These are phyloP conservation scores for Colletotrichum gigasporum DNA, from an alignment of 2,329 filamentous ascomycete species.

Conservation along the genomic window DNA sequence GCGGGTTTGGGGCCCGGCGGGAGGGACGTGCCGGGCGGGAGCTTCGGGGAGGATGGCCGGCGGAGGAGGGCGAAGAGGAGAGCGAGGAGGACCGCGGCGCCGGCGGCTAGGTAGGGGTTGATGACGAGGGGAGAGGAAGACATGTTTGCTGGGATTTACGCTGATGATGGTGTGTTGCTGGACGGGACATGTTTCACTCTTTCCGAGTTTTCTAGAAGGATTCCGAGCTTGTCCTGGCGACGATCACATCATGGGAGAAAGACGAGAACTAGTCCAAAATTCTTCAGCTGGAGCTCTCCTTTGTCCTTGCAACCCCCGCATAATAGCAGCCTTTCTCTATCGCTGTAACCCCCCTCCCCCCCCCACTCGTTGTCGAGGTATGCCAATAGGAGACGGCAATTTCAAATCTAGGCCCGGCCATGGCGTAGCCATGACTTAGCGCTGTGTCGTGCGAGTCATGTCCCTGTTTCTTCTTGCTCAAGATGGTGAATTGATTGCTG, in stretches of 20 bases:
- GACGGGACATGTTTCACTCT: neutral
- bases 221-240: neutral
- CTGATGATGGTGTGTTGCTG: neutral
- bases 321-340: neutral
- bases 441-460: neutral
- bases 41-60: too few relatives aligned
- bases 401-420: neutral
- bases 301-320: conserved; percentile 12
- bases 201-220: neutral
- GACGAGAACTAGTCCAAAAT: neutral
- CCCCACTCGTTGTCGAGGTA: conserved; percentile 2
- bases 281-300: neutral
- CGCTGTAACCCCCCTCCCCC: neutral
- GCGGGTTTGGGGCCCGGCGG: conserved; percentile 25
- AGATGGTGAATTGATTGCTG: neutral
- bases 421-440: neutral
- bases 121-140: neutral
- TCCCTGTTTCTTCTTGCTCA: neutral
- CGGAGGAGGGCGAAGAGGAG: neutral
- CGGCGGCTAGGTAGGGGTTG: conserved; percentile 11
- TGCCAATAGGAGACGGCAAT: neutral
- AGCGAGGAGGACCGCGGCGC: neutral
- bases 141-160: too few relatives aligned
- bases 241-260: neutral
- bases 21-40: conserved; percentile 20